These are phyloP conservation scores for Trichomonas gallinae DNA, from an alignment of 208 protist species.

Conservation along the genomic window DNA sequence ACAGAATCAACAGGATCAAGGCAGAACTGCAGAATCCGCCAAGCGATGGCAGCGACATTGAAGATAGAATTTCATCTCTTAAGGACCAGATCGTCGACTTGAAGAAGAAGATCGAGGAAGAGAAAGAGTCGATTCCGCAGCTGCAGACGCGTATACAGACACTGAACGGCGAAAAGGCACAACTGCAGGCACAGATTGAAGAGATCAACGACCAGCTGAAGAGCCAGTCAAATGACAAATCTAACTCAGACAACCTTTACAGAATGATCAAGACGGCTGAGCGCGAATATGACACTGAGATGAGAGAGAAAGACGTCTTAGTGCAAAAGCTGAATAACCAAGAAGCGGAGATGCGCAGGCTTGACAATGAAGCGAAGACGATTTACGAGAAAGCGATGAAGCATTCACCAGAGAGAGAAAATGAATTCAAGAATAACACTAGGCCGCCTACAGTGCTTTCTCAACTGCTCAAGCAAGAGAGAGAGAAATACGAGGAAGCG, in stretches of 20 bases:
- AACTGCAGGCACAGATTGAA: neutral
- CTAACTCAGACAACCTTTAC: neutral
- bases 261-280: neutral
- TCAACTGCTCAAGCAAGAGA: too few relatives aligned
- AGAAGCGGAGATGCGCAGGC: too few relatives aligned
- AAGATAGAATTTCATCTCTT: neutral
- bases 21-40: neutral
- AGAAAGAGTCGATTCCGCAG: neutral
- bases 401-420: too few relatives aligned
- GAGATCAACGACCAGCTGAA: neutral
- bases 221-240: neutral
- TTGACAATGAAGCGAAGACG: neutral
- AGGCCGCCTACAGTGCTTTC: too few relatives aligned
- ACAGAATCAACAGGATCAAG: neutral
- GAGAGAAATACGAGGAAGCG: neutral
- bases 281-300: too few relatives aligned
- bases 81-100: neutral
- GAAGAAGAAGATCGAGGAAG: neutral
- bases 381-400: too few relatives aligned
- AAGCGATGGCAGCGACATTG: neutral
- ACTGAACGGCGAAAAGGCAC: neutral
- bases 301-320: too few relatives aligned
- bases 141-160: neutral
- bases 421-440: too few relatives aligned
- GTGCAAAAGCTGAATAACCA: too few relatives aligned